A percentile compares a stretch with the other conserved stretches of the same genome.
phyloP scores from a whole-genome alignment of 352 stramenopile species.

The Phytophthora colocasiae region DNA sequence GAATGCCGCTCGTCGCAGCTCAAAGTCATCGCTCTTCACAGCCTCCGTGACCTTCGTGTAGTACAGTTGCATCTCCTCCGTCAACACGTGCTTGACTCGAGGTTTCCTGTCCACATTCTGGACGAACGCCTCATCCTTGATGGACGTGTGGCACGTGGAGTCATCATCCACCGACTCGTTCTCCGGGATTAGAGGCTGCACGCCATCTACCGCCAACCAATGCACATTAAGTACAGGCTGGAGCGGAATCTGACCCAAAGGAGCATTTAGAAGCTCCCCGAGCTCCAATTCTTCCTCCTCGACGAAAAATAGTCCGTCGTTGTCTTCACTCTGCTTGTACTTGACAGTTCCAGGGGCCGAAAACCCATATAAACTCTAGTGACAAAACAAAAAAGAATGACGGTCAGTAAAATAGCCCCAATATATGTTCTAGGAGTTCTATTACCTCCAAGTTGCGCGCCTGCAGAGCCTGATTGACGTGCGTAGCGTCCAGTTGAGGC shows the following conservation, averaged over 20 bases:
- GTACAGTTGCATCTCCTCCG: slow-evolving; percentile 91
- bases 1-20: slow-evolving; percentile 81
- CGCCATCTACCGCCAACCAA: slow-evolving; percentile 85
- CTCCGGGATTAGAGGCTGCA: slow-evolving; percentile 85
- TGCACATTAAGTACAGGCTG: slow-evolving; percentile 78
- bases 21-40: slow-evolving; percentile 76
- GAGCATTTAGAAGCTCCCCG: slow-evolving; percentile 74
- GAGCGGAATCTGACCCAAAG: slow-evolving; percentile 75
- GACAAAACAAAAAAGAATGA: slow-evolving; percentile 7
- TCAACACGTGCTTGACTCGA: slow-evolving; percentile 88
- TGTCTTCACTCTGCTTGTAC: slow-evolving; percentile 71
- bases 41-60: slow-evolving; percentile 90
- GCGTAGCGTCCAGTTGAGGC: slow-evolving; percentile 56
- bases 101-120: slow-evolving; percentile 76
- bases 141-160: slow-evolving; percentile 69
- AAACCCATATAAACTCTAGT: slow-evolving; percentile 80
- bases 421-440: too few species aligned
- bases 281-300: slow-evolving; percentile 83
- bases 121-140: slow-evolving; percentile 82
- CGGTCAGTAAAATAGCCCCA: background rate
- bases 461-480: slow-evolving; percentile 85
- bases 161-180: slow-evolving; percentile 83
- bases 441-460: slow-evolving; percentile 71
- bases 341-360: slow-evolving; percentile 52
- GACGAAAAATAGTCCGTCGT: slow-evolving; percentile 64